phyloP scores from a whole-genome alignment of 257 asterid species.

The Paulownia fortunei region DNA sequence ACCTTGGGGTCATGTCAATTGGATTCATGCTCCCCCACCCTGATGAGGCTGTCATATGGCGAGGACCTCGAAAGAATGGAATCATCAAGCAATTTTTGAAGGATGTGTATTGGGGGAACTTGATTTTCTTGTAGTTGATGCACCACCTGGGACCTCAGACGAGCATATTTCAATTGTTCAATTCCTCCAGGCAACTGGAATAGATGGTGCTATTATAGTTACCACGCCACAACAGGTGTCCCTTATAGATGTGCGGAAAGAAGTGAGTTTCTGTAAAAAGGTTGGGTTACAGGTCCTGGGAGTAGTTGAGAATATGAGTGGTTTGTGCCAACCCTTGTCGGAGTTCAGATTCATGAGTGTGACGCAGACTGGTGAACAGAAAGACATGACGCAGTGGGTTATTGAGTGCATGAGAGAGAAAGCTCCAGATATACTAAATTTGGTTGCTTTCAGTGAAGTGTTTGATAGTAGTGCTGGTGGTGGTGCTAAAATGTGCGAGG shows the following conservation, averaged over 20 bases:
- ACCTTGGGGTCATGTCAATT: constrained; percentile 64
- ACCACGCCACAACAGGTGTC: constrained; percentile 97
- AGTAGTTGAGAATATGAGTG: constrained; percentile 95
- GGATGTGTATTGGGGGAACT: constrained; percentile 93
- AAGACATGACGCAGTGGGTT: constrained; percentile 68
- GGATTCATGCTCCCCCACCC: constrained; percentile 35
- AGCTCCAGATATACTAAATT: constrained; percentile 64
- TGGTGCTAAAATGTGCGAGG: constrained; percentile 84
- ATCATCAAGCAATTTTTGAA: constrained; percentile 71
- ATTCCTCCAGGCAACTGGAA: constrained; percentile 79
- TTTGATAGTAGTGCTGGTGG: constrained; percentile 90
- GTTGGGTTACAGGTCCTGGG: constrained; percentile 80
- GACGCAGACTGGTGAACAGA: constrained; percentile 56
- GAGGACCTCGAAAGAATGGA: constrained; percentile 80
- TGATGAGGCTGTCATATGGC: constrained; percentile 69
- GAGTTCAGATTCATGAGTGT: constrained; percentile 58
- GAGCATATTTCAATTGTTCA: constrained; percentile 91
- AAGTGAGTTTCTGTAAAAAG: constrained; percentile 87
- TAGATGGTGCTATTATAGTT: constrained; percentile 86
- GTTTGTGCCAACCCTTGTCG: constrained; percentile 67
- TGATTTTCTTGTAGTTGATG: constrained; percentile 88
- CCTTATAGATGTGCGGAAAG: constrained; percentile 86
- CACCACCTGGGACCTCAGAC: constrained; percentile 97
- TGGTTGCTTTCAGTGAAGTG: constrained; percentile 71
- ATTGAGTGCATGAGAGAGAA: constrained; percentile 61